These are phyloP conservation scores for Colletotrichum gloeosporioides DNA, from an alignment of 2,329 filamentous ascomycete genomes.

Conservation along the genomic window DNA sequence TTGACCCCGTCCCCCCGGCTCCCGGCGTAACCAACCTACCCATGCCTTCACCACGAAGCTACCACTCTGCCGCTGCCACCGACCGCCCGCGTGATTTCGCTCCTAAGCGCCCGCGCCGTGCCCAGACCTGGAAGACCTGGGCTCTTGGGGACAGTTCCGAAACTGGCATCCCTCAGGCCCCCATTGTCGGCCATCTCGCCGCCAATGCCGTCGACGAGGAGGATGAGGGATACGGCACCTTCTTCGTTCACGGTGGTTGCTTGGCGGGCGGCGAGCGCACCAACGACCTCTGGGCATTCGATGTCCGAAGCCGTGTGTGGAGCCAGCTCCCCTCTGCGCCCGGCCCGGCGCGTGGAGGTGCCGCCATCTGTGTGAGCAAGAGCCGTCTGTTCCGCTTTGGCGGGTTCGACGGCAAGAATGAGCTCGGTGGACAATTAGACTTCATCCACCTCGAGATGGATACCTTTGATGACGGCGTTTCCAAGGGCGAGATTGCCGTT, in stretches of 20 bases:
- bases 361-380: conserved; percentile 68
- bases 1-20: conserved; percentile 60
- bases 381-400: conserved; percentile 79
- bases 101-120: conserved; percentile 34
- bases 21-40: conserved; percentile 44
- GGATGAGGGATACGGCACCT: conserved; percentile 66
- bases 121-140: conserved; percentile 60
- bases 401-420: conserved; percentile 74
- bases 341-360: conserved; percentile 68
- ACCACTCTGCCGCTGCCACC: conserved; percentile 67
- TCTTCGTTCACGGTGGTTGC: conserved; percentile 81
- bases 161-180: conserved; percentile 63
- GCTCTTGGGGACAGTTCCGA: conserved; percentile 58
- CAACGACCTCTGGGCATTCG: conserved; percentile 80
- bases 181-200: conserved; percentile 62
- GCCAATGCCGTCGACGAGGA: conserved; percentile 65
- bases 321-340: conserved; percentile 71
- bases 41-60: conserved; percentile 70
- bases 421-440: conserved; percentile 76
- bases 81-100: conserved; percentile 61
- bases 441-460: conserved; percentile 64
- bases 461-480: conserved; percentile 55
- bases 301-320: conserved; percentile 69
- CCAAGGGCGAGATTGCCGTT: conserved; percentile 55
- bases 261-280: conserved; percentile 65